Evolutionary conservation across 1,284 basidiomycete species (phyloP).

Genomic region (Clitocybe nebularis): DNA sequence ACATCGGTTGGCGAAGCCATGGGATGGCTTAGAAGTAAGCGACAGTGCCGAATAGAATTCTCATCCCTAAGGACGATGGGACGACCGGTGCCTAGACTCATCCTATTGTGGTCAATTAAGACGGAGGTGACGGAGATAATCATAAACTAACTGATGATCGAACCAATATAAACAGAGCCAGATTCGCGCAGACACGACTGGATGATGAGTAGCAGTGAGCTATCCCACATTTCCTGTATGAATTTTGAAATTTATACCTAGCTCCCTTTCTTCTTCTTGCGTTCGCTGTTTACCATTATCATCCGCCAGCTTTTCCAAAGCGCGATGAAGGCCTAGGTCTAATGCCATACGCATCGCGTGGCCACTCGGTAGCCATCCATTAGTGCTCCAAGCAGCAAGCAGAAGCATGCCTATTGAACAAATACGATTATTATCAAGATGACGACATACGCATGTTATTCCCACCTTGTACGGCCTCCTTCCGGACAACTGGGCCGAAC

Average conservation of each 20-base stretch:
- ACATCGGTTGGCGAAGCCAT: conserved; percentile 89
- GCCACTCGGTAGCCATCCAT: conserved; percentile 89
- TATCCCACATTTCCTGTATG: conserved; percentile 8
- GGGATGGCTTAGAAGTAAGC: conserved; percentile 75
- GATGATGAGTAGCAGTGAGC: conserved; percentile 11
- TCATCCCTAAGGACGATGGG: conserved; percentile 89
- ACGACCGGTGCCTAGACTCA: conserved; percentile 87
- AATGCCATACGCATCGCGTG: conserved; percentile 94
- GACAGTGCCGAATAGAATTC: conserved; percentile 79
- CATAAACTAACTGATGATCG: conserved; percentile 72
- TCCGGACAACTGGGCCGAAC: conserved; percentile 88
- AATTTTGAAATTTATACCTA: conserved; percentile 61
- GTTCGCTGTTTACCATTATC: conserved; percentile 59
- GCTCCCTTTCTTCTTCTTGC: conserved; percentile 82
- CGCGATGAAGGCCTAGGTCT: conserved; percentile 87
- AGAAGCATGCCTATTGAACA: conserved; percentile 73
- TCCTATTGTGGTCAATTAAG: conserved; percentile 42
- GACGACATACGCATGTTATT: too few species aligned
- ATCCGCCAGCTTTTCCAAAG: conserved; percentile 87
- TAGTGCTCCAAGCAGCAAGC: conserved; percentile 89
- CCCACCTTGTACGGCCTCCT: conserved; percentile 88
- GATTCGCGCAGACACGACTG: conserved; percentile 87
- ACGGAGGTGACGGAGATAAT: conserved; percentile 8
- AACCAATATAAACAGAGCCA: conserved; percentile 95
- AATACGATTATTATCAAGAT: too few species aligned